Evolutionary conservation across 1,284 basidiomycete genomes (phyloP).

Genomic region (Moniliella sp.): DNA sequence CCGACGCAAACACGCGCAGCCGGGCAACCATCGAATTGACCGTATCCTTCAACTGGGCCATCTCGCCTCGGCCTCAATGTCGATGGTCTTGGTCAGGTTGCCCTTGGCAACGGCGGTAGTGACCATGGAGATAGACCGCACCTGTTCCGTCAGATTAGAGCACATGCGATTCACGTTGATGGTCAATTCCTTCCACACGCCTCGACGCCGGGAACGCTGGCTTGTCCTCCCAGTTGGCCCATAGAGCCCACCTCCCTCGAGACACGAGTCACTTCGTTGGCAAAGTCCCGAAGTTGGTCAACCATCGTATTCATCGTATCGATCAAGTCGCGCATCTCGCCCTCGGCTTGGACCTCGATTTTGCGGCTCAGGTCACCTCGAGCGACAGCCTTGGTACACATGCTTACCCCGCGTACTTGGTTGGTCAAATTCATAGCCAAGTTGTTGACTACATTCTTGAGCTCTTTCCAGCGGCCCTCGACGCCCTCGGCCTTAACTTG

Average conservation of each 20-base stretch:
- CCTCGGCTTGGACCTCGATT: slow-evolving; percentile 84
- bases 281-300: slow-evolving; percentile 62
- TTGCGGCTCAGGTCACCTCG: slow-evolving; percentile 81
- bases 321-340: slow-evolving; percentile 89
- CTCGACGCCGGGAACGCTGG: slow-evolving; percentile 33
- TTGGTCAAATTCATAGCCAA: slow-evolving; percentile 46
- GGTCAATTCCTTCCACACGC: slow-evolving; percentile 34
- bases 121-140: slow-evolving; percentile 66
- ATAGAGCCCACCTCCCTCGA: slow-evolving; percentile 39
- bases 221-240: slow-evolving; percentile 31
- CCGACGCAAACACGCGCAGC: slow-evolving; percentile 55
- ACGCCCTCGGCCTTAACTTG: slow-evolving; percentile 34
- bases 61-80: slow-evolving; percentile 69
- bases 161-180: slow-evolving; percentile 37
- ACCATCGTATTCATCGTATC: slow-evolving; percentile 85
- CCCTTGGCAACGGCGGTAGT: slow-evolving; percentile 63
- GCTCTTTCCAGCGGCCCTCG: slow-evolving; percentile 33
- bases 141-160: slow-evolving; percentile 74
- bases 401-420: slow-evolving; percentile 80
- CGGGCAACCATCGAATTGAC: slow-evolving; percentile 72
- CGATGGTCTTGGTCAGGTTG: slow-evolving; percentile 41
- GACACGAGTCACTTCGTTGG: slow-evolving; percentile 85
- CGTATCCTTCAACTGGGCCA: slow-evolving; percentile 58
- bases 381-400: slow-evolving; percentile 87
- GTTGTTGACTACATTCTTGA: slow-evolving; percentile 34